phyloP scores from a whole-genome alignment of 2,329 filamentous ascomycete genomes.

The Hypoxylon sp. region DNA sequence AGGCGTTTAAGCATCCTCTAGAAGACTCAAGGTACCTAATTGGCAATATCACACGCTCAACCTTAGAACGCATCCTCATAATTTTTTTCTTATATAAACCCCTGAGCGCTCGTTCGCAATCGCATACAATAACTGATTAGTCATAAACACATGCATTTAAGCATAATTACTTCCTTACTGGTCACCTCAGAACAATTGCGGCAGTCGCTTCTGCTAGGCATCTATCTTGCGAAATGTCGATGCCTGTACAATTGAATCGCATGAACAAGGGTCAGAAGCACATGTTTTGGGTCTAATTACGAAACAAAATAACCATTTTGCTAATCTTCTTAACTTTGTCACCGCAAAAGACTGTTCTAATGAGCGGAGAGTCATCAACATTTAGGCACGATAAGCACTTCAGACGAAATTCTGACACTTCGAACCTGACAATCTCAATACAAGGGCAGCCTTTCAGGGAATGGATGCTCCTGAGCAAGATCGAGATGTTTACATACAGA shows the following conservation, averaged over 20 bases:
- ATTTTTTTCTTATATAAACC: not conserved
- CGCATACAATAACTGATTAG: not conserved
- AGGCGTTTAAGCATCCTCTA: not conserved
- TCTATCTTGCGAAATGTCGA: conserved; percentile 7
- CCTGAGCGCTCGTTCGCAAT: not conserved
- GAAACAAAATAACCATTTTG: not conserved
- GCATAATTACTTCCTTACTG: not conserved
- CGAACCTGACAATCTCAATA: not conserved
- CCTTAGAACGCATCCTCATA: too few relatives aligned
- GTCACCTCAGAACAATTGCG: not conserved
- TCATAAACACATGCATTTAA: conserved; percentile 11
- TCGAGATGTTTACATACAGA: conserved; percentile 71
- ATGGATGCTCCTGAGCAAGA: conserved; percentile 74
- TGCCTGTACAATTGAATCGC: conserved; percentile 1
- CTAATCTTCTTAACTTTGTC: not conserved
- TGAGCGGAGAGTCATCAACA: not conserved
- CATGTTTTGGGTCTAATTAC: not conserved
- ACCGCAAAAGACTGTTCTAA: not conserved
- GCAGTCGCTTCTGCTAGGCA: conserved; percentile 15
- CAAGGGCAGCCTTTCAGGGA: conserved; percentile 13
- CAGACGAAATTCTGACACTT: not conserved
- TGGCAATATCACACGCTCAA: too few relatives aligned
- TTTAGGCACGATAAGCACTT: not conserved
- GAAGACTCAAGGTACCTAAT: not conserved
- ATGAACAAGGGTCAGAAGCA: too few relatives aligned